Evolutionary conservation across 441 rosid genomes (phyloP).

Genomic region (Dalechampia spathulata): DNA sequence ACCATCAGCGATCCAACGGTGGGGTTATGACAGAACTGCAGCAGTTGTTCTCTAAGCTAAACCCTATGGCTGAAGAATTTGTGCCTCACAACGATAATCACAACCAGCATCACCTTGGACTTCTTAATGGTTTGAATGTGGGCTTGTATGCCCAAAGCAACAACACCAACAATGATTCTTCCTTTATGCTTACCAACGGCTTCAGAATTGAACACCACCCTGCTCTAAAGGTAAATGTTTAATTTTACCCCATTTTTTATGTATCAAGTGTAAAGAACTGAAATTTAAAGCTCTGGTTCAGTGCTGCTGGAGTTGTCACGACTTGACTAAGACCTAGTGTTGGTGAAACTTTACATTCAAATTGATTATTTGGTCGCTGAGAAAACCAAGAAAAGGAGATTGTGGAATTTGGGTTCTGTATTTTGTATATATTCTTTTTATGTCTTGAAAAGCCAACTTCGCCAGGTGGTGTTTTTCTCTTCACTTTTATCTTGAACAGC

Average conservation of each 20-base stretch:
- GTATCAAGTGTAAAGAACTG: too few species aligned
- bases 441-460: too few species aligned
- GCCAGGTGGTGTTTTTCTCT: too few species aligned
- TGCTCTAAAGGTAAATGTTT: slow-evolving; percentile 48
- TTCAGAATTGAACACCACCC: slow-evolving; percentile 27
- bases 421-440: too few species aligned
- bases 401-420: too few species aligned
- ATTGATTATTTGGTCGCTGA: too few species aligned
- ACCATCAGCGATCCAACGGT: slow-evolving; percentile 30
- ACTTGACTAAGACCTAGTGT: too few species aligned
- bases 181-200: slow-evolving; percentile 17
- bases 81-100: slow-evolving; percentile 62
- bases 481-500: too few species aligned
- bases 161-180: slow-evolving; percentile 8
- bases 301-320: background rate
- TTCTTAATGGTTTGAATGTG: too few species aligned
- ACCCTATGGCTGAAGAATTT: slow-evolving; percentile 86
- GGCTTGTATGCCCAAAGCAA: too few species aligned
- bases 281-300: background rate
- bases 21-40: slow-evolving; percentile 65
- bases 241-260: background rate
- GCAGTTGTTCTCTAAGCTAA: slow-evolving; percentile 86
- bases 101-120: slow-evolving; percentile 4
- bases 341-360: too few species aligned
- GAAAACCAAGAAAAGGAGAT: too few species aligned